A percentile compares a stretch with the other conserved stretches of the same genome.
phyloP scores from a whole-genome alignment of 192 early-diverging fungal species.

The Phlyctochytrium bullatum region DNA sequence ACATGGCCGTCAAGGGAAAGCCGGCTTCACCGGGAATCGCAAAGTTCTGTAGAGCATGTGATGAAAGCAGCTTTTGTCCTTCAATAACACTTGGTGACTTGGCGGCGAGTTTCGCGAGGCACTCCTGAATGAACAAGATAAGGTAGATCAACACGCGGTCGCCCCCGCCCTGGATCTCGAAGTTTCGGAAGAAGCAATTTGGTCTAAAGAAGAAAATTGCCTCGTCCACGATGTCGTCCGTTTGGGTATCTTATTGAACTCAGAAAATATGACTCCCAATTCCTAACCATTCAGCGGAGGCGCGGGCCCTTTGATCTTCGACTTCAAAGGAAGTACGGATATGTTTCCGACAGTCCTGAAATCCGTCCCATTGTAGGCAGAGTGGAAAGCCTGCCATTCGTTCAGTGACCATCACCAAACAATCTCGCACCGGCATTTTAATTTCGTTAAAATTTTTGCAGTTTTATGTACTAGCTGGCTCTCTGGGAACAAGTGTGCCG shows the following conservation, averaged over 20 bases:
- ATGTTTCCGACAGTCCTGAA: slow-evolving; percentile 76
- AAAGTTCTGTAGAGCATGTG: slow-evolving; percentile 87
- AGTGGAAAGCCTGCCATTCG: slow-evolving; percentile 77
- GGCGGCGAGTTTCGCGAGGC: slow-evolving; percentile 46
- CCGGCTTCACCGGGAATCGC: slow-evolving; percentile 86
- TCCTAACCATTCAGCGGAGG: slow-evolving; percentile 48
- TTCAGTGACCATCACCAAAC: background rate
- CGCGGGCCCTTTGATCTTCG: slow-evolving; percentile 81
- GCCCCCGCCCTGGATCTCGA: slow-evolving; percentile 93
- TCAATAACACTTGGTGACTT: slow-evolving; percentile 63
- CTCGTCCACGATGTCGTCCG: slow-evolving; percentile 92
- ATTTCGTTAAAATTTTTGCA: background rate
- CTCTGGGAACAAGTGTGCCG: too few species aligned
- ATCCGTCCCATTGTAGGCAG: slow-evolving; percentile 67
- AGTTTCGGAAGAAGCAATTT: slow-evolving; percentile 98
- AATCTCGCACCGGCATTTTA: background rate
- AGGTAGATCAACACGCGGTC: slow-evolving; percentile 96
- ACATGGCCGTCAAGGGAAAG: slow-evolving; percentile 94
- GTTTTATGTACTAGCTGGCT: too few species aligned
- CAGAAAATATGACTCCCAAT: background rate
- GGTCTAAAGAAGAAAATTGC: slow-evolving; percentile 91
- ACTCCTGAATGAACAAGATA: slow-evolving; percentile 82
- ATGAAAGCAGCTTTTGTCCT: slow-evolving; percentile 73
- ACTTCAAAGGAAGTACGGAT: slow-evolving; percentile 84
- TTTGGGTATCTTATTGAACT: slow-evolving; percentile 23